Evolutionary conservation across 1,284 basidiomycete species (phyloP).

Genomic region (Sparassis latifolia): DNA sequence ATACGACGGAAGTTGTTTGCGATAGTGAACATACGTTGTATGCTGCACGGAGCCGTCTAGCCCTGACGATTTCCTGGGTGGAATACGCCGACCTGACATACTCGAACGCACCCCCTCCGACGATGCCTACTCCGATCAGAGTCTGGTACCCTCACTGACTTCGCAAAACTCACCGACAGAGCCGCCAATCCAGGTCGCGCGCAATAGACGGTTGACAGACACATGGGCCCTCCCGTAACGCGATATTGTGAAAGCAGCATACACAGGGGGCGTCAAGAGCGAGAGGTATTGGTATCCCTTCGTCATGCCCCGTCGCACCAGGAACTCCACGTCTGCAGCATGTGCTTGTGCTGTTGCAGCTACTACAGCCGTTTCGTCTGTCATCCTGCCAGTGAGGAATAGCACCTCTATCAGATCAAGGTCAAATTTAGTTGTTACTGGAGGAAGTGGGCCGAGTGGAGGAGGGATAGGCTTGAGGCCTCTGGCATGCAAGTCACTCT

Average conservation of each 20-base stretch:
- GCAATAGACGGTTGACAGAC: conserved; percentile 51
- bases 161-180: conserved; percentile 35
- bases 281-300: conserved; percentile 63
- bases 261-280: conserved; percentile 51
- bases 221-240: conserved; percentile 48
- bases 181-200: conserved; percentile 66
- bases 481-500: no score
- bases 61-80: conserved; percentile 31
- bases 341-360: conserved; percentile 21
- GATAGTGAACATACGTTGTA: conserved; percentile 45
- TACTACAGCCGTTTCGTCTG: conserved; percentile 17
- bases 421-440: no score
- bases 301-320: conserved; percentile 55
- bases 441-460: no score
- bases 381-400: conserved; percentile 7
- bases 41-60: conserved; percentile 33
- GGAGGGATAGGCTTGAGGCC: no score
- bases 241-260: conserved; percentile 44
- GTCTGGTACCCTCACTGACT: background rate
- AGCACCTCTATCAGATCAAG: no score
- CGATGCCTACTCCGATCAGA: conserved; percentile 26
- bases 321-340: conserved; percentile 37
- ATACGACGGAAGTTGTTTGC: background rate
- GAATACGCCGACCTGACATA: conserved; percentile 38
- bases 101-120: conserved; percentile 37